Evolutionary conservation across 2,329 filamentous ascomycete genomes (phyloP), one percentile per base, ranked within the genome.

Genomic region (Leptosphaerulina australis): DNA sequence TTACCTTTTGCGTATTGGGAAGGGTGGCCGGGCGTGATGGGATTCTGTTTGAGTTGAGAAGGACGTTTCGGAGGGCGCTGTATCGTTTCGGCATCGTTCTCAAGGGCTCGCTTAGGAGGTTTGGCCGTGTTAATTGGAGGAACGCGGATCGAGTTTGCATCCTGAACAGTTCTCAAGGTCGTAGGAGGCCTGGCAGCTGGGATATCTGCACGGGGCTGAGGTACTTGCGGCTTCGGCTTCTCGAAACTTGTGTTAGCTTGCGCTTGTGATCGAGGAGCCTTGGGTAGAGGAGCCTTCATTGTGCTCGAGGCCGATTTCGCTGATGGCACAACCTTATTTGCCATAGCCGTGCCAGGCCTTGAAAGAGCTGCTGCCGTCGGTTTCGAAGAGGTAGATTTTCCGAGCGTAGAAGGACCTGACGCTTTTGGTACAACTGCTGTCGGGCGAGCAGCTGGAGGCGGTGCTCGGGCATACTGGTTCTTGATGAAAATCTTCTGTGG

Each of bases 1-100:
- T 88, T 86, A n/a, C 85, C 89, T 73, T 88, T 96, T 6, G 90
- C 89, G 52, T 93, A 86, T 67, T 84, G 82, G 17, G 43, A 47
- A 58, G 90, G 86, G 63, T 91, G 88, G 15, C 80, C 78, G 11
- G 83, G 64, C 4, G 74, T 69, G 41, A 77, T 67, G 11, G 69
- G 64, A 28, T 70, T 67, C 78, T 67, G 80, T 74, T 62, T 81
- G 73, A 62, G 77, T 31, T 81, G 65, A 14, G 68, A 71, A 24
- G 66, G 69, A 21, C 69, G 64, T 37, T 71, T 71, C 4, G 69
- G 65, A 14, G 69, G 69, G 12, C 69, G 67, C 36, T 69, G 81
- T 25, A 79, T 78, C 34, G 84, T 81, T 28, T 85, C 81, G 14
- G 86, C 83, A 28, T 81, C 89, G 83, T 91, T 87, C 44, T 82